These are phyloP conservation scores for Botrytis deweyae DNA, from an alignment of 2,329 filamentous ascomycete genomes.

Conservation along the genomic window DNA sequence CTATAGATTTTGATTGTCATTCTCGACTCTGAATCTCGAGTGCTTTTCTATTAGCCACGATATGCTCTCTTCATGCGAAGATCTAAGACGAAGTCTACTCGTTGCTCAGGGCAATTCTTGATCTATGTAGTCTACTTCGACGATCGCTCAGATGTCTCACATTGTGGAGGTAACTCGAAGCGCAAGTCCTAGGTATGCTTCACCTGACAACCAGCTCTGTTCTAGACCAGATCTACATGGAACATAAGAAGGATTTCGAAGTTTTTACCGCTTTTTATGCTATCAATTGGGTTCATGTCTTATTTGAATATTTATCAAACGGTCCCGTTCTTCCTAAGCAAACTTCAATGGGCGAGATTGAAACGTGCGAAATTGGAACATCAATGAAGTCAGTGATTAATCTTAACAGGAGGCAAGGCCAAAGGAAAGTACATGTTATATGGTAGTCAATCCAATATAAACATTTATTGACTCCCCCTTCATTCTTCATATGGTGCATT, in stretches of 20 bases:
- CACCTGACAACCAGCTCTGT: neutral
- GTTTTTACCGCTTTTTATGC: neutral
- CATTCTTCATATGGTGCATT: neutral
- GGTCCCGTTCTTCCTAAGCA: no score
- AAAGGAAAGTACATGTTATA: neutral
- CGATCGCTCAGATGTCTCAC: neutral
- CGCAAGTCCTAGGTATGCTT: neutral
- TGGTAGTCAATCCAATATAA: neutral
- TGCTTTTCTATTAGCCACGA: neutral
- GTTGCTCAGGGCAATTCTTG: neutral
- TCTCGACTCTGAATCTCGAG: neutral
- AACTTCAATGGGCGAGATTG: neutral
- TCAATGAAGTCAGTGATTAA: neutral
- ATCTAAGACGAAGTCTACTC: neutral
- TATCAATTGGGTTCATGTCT: neutral
- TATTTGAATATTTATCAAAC: fast-evolving
- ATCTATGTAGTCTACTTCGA: neutral
- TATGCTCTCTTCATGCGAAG: neutral
- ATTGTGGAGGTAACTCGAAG: neutral
- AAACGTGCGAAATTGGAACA: neutral
- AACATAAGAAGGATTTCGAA: neutral
- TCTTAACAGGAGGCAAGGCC: neutral
- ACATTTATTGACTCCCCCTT: neutral
- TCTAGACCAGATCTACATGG: neutral
- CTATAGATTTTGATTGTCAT: neutral